Conservation (phyloP, 228 moss, liverwort and hornwort species). For the Sphagnum fallax region DNA sequence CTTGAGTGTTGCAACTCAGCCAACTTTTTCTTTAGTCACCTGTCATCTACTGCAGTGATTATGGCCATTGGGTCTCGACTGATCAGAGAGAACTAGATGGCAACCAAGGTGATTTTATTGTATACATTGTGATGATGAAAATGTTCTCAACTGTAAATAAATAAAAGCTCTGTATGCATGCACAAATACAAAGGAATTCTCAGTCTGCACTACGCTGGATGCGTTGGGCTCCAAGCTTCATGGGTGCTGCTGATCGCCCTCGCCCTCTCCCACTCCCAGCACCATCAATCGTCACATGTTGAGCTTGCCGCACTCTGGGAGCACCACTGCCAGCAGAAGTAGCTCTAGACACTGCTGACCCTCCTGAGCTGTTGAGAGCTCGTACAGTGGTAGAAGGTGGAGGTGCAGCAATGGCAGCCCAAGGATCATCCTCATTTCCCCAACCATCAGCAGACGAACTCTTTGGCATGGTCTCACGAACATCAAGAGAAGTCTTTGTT, state of each 20-base stretch:
- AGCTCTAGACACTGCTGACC: neutral
- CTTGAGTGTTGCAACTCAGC: too few relatives aligned
- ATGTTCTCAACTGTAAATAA: too few relatives aligned
- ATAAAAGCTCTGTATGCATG: too few relatives aligned
- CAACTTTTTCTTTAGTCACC: too few relatives aligned
- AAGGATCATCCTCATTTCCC: conserved; percentile 66
- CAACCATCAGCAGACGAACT: conserved; percentile 23
- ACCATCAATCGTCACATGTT: conserved; percentile 70
- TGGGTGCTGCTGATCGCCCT: conserved; percentile 58
- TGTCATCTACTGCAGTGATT: too few relatives aligned
- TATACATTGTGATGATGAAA: too few relatives aligned
- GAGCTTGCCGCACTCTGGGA: conserved; percentile 53
- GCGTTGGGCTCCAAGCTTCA: conserved; percentile 89
- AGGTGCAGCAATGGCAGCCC: conserved; percentile 97
- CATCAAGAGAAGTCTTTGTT: conserved; percentile 15
- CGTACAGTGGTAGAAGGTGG: conserved; percentile 65
- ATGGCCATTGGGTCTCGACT: too few relatives aligned
- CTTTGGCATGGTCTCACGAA: neutral
- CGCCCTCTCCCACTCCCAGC: conserved; percentile 67
- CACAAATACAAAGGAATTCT: too few relatives aligned
- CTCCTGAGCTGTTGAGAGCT: conserved; percentile 53
- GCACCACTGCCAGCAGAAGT: conserved; percentile 30
- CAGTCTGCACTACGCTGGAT: conserved; percentile 48
- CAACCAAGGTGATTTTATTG: too few relatives aligned
- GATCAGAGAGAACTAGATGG: too few relatives aligned